Percentiles rank a stretch among this genome's conserved stretches.
Conservation (phyloP, 1,284 basidiomycete genomes). For the Inonotus obliquus region DNA sequence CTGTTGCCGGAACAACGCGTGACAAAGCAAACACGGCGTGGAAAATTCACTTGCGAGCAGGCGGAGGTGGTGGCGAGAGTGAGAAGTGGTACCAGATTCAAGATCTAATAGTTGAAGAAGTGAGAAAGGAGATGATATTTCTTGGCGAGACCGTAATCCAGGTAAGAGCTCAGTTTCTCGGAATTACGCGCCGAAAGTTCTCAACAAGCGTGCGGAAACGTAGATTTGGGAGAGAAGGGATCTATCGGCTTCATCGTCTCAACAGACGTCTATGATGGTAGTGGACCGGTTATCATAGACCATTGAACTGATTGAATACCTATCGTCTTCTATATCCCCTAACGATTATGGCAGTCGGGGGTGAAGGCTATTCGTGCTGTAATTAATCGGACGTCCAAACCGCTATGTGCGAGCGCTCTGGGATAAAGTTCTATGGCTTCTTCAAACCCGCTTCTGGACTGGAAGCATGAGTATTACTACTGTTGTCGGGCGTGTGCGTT, state of each 20-base stretch:
- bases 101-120: conserved; percentile 94
- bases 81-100: conserved; percentile 98
- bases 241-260: conserved; percentile 26
- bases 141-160: conserved; percentile 95
- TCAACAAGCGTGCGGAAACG: conserved; percentile 12
- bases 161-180: conserved; percentile 39
- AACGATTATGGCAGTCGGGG: neutral
- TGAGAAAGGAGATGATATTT: conserved; percentile 96
- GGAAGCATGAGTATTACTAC: neutral
- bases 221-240: conserved; percentile 68
- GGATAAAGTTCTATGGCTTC: neutral
- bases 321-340: neutral
- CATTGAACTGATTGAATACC: neutral
- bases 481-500: neutral
- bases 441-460: neutral
- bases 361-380: neutral
- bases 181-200: neutral
- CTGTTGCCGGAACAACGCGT: conserved; percentile 87
- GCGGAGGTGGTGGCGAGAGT: conserved; percentile 70
- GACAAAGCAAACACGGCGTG: conserved; percentile 86
- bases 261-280: conserved; percentile 19
- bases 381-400: neutral
- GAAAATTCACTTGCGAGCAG: conserved; percentile 87
- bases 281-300: conserved; percentile 1
- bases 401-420: neutral